A percentile compares a stretch with the other conserved stretches of the same genome.
Evolutionary conservation across 768 basidiomycete genomes (phyloP).

Genomic region (Fomitopsis serialis): DNA sequence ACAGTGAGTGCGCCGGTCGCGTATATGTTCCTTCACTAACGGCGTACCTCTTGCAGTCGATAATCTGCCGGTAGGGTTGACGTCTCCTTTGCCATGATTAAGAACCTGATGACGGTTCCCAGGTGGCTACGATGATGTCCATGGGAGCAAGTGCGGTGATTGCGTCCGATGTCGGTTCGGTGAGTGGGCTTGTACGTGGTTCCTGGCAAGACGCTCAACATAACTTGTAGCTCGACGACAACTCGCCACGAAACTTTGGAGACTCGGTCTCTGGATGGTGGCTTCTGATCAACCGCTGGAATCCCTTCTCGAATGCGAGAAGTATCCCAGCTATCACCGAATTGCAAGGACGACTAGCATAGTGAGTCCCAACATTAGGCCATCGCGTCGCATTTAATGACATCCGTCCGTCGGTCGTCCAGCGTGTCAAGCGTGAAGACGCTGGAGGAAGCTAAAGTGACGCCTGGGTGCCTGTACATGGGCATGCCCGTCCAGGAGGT

Average conservation of each 20-base stretch:
- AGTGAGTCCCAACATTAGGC: conserved; percentile 51
- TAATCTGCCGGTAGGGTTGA: conserved; percentile 72
- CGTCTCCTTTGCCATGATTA: background rate
- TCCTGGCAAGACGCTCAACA: background rate
- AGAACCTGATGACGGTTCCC: background rate
- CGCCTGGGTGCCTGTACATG: conserved; percentile 86
- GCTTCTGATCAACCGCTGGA: conserved; percentile 90
- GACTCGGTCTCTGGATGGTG: conserved; percentile 96
- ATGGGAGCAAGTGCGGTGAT: conserved; percentile 89
- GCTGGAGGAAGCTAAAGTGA: conserved; percentile 90
- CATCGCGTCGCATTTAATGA: too few relatives aligned
- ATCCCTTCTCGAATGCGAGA: conserved; percentile 77
- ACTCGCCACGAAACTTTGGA: conserved; percentile 90
- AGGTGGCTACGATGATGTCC: conserved; percentile 89
- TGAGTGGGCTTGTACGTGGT: conserved; percentile 31
- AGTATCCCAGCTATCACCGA: conserved; percentile 87
- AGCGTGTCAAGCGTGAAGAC: conserved; percentile 96
- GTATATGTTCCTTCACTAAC: too few relatives aligned
- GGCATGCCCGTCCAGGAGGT: conserved; percentile 94
- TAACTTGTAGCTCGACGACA: conserved; percentile 73
- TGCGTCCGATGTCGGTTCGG: conserved; percentile 89
- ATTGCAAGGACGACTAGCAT: conserved; percentile 90
- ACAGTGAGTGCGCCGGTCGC: conserved; percentile 45
- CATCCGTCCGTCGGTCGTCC: background rate
- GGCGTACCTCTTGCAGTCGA: conserved; percentile 51